Conservation (phyloP, 2,329 filamentous ascomycete genomes). For the Lasiodiplodia sp. region DNA sequence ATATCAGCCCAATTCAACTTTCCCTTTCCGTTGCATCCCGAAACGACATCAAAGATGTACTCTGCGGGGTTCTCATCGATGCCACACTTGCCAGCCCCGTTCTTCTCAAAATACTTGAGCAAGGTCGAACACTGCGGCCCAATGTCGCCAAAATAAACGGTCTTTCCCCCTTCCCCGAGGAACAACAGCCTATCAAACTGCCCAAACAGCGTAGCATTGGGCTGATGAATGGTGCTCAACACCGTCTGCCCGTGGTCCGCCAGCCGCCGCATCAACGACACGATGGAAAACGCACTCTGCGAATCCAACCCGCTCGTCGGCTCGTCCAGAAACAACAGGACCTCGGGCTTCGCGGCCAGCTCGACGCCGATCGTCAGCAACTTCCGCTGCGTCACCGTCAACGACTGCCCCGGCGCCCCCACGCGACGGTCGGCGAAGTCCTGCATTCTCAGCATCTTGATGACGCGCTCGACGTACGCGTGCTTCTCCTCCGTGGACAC, state of each 20-base stretch:
- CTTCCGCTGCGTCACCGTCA: constrained; percentile 75
- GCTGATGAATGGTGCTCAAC: constrained; percentile 57
- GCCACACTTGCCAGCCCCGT: neutral
- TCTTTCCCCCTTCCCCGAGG: constrained; percentile 48
- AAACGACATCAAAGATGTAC: neutral
- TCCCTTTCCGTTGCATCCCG: neutral
- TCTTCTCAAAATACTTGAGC: neutral
- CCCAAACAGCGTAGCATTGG: constrained; percentile 53
- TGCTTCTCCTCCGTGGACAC: constrained; percentile 66
- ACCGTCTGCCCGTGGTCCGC: constrained; percentile 57
- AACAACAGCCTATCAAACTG: constrained; percentile 55
- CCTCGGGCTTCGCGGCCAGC: constrained; percentile 70
- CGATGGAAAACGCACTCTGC: constrained; percentile 67
- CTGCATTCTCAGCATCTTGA: constrained; percentile 71
- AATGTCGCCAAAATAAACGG: constrained; percentile 54
- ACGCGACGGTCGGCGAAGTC: constrained; percentile 72
- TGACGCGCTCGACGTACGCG: constrained; percentile 69
- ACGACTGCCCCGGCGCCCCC: constrained; percentile 66
- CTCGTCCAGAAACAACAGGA: constrained; percentile 69
- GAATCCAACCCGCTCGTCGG: constrained; percentile 39
- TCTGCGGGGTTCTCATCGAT: neutral
- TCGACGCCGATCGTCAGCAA: constrained; percentile 76
- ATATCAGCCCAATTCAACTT: neutral
- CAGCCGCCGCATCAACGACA: constrained; percentile 67
- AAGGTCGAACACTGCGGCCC: constrained; percentile 68